Evolutionary conservation across 2,329 filamentous ascomycete species (phyloP).

Genomic region (Talaromyces pinophilus): DNA sequence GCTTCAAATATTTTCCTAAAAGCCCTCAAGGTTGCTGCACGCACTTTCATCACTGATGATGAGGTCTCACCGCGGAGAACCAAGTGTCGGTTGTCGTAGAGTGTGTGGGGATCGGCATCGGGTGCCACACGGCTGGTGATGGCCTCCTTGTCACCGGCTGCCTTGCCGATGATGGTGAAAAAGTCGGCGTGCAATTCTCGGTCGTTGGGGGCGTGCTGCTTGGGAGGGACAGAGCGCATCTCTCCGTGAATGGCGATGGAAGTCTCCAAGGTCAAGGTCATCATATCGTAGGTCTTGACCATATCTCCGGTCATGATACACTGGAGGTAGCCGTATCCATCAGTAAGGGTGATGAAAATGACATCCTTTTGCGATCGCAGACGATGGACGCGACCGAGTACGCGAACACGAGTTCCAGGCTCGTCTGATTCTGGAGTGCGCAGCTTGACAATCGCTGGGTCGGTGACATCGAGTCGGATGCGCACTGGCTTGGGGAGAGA

Average conservation of each 20-base stretch:
- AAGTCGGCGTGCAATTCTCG: conserved; percentile 90
- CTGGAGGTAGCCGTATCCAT: conserved; percentile 83
- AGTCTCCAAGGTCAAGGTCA: conserved; percentile 84
- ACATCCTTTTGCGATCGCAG: conserved; percentile 79
- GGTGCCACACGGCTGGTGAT: conserved; percentile 79
- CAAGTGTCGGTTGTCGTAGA: conserved; percentile 81
- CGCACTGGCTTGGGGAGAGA: conserved; percentile 71
- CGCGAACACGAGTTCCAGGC: conserved; percentile 71
- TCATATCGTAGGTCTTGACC: conserved; percentile 86
- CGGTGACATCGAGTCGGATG: conserved; percentile 74
- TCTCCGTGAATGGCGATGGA: conserved; percentile 81
- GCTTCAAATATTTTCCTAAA: conserved; percentile 80
- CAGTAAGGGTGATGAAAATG: conserved; percentile 81
- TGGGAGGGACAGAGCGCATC: conserved; percentile 76
- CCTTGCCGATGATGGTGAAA: conserved; percentile 76
- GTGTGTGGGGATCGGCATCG: conserved; percentile 68
- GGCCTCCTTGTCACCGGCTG: conserved; percentile 83
- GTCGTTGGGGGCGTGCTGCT: conserved; percentile 75
- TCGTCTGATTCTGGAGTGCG: conserved; percentile 58
- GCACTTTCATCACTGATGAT: conserved; percentile 83
- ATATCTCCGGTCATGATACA: conserved; percentile 79
- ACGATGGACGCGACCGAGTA: conserved; percentile 80
- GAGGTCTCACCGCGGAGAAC: conserved; percentile 81
- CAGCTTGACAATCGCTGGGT: conserved; percentile 59
- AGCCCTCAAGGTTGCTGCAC: conserved; percentile 75